These are phyloP conservation scores for Phytopythium cucurbitacearum DNA, from an alignment of 352 stramenopile species.

Conservation along the genomic window DNA sequence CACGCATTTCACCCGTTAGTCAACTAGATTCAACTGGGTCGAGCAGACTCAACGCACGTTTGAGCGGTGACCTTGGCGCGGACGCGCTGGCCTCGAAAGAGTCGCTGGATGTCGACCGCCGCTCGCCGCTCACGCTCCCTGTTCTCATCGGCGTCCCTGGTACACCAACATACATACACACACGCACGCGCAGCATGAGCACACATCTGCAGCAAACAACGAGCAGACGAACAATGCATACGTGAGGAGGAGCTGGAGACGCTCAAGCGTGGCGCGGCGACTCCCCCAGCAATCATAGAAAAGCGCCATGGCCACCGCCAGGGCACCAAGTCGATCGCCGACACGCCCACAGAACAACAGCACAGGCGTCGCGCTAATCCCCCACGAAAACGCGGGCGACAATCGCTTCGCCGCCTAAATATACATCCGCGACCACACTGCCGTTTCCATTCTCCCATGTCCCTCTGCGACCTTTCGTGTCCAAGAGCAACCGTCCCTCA, in stretches of 20 bases:
- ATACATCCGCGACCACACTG: too few species aligned
- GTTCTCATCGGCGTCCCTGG: slow-evolving; percentile 45
- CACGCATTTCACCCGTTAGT: slow-evolving; percentile 1
- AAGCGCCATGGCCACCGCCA: slow-evolving; percentile 34
- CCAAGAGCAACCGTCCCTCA: neutral
- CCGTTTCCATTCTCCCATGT: neutral
- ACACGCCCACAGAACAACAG: neutral
- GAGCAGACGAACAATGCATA: slow-evolving; percentile 11
- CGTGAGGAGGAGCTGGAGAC: slow-evolving; percentile 46
- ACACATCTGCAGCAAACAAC: neutral
- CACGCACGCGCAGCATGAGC: too few species aligned
- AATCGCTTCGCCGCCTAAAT: too few species aligned
- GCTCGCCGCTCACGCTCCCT: slow-evolving; percentile 30
- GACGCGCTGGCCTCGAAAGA: slow-evolving; percentile 54
- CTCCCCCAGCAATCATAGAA: slow-evolving; percentile 65
- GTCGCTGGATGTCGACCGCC: slow-evolving; percentile 51
- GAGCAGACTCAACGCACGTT: slow-evolving; percentile 15
- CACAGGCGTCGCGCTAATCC: too few species aligned
- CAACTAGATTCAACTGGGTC: neutral
- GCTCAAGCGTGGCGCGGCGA: slow-evolving; percentile 34
- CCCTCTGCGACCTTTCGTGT: slow-evolving; percentile 3
- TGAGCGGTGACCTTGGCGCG: slow-evolving; percentile 31
- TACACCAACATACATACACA: neutral
- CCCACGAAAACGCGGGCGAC: too few species aligned
- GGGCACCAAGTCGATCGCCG: neutral